Conservation (phyloP, 805 yeast species). For the Lipomyces starkeyi region DNA sequence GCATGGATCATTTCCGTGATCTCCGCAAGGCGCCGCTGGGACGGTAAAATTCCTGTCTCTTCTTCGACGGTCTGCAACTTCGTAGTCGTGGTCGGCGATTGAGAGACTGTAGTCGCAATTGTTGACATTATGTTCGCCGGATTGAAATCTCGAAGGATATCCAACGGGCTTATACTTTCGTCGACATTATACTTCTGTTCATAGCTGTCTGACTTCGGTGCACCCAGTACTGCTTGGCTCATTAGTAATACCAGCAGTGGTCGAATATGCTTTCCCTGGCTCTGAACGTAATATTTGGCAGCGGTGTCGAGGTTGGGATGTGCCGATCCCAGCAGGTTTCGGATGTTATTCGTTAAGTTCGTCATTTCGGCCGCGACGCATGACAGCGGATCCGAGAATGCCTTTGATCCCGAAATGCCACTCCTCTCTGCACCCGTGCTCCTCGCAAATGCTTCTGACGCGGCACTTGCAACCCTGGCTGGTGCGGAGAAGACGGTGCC, state of each 20-base stretch:
- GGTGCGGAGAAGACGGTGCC: slow-evolving; percentile 18
- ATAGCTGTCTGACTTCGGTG: slow-evolving; percentile 42
- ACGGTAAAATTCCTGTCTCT: slow-evolving; percentile 72
- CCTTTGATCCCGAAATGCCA: slow-evolving; percentile 17
- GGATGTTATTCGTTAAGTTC: slow-evolving; percentile 82
- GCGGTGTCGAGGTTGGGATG: slow-evolving; percentile 92
- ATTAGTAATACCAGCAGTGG: slow-evolving; percentile 86
- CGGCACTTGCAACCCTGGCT: not conserved
- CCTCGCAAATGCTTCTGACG: not conserved
- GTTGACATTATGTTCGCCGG: slow-evolving; percentile 54
- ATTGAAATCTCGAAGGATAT: slow-evolving; percentile 85
- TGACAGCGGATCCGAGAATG: slow-evolving; percentile 73
- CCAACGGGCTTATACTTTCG: slow-evolving; percentile 72
- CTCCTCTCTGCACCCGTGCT: slow-evolving; percentile 15
- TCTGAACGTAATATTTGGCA: slow-evolving; percentile 92
- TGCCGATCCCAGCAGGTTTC: slow-evolving; percentile 85
- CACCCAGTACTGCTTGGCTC: slow-evolving; percentile 71
- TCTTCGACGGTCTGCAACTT: slow-evolving; percentile 11
- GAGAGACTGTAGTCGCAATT: slow-evolving; percentile 45
- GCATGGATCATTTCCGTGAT: slow-evolving; percentile 99
- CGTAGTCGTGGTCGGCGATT: slow-evolving; percentile 2
- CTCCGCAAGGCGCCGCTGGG: slow-evolving; percentile 94
- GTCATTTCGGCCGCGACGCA: slow-evolving; percentile 94
- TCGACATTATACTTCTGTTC: slow-evolving; percentile 40
- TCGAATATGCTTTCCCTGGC: slow-evolving; percentile 94